Evolutionary conservation across 176 grass and related monocot genomes (phyloP), one percentile per base, ranked within the genome.

Genomic region (Paspalum notatum): DNA sequence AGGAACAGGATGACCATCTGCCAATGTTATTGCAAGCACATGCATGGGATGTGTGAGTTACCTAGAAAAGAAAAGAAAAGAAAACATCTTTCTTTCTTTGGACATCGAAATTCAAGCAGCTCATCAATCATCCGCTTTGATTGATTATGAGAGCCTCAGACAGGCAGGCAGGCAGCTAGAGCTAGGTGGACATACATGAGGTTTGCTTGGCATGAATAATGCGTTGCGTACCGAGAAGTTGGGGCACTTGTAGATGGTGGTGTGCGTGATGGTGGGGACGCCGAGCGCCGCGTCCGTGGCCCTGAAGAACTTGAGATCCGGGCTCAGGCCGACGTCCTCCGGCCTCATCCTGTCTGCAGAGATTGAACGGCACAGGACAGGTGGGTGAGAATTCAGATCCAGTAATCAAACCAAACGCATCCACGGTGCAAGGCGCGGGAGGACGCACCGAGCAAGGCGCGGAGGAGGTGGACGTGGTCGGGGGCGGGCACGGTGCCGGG

Each of bases 1-100:
- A 98, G 68, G 47, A 98, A 91, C 20, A 98, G 82, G 54, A 98
- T 91, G 10, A 92, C 91, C 84, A 98, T 89, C 96, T 98, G 88
- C 18, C 83, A 67, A 32, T n/a, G 21, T 39, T 59, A 47, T 63
- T 10, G 25, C 41, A 21, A 60, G 11, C 21, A 25, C 25, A 75
- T 73, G n/a, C n/a, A n/a, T n/a, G n/a, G n/a, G n/a, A n/a, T n/a
- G n/a, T n/a, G n/a, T n/a, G n/a, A n/a, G n/a, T n/a, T n/a, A n/a
- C n/a, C n/a, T n/a, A n/a, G n/a, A n/a, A n/a, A n/a, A n/a, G n/a
- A n/a, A n/a, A n/a, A n/a, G n/a, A n/a, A n/a, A n/a, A n/a, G n/a
- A n/a, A n/a, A n/a, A n/a, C n/a, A n/a, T n/a, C n/a, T n/a, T n/a
- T n/a, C n/a, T n/a, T n/a, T 0, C 62, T 51, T 63, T 65, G 12